Evolutionary conservation across 1,284 basidiomycete genomes (phyloP), one percentile per base, ranked within the genome.

Genomic region (Inonotus obliquus): DNA sequence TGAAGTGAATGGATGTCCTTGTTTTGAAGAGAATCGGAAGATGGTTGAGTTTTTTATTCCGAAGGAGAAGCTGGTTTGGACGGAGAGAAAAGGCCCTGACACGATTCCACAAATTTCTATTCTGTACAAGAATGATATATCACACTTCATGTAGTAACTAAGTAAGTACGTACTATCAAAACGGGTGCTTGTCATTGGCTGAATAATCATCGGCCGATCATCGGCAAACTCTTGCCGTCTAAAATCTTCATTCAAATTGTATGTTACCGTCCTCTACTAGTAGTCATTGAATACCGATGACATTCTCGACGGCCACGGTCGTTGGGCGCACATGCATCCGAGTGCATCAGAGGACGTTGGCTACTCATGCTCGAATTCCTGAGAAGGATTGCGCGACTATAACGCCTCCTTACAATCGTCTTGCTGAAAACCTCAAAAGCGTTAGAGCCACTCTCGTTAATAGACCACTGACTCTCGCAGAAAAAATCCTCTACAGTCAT

Each of bases 401-500:
- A 68, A 94, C 88, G 10, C 97, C 97, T 29, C 95, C 96, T 21
- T 99, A 99, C 77, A 69, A 82, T 7, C 77, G 79, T 62, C 81
- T 99, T 53, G 80, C 94, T 55, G 73, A 84, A 67, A 96, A 91
- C 54, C 85, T 98, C 61, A 79, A 83, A 55, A 77, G 76, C 58
- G 92, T 96, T 59, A 86, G 91, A 61, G 73, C 80, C 56, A 76
- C 92, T 56, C 80, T 98, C 68, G 80, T 81, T 64, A 74, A 77
- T 65, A 78, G 86, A 60, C 91, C 92, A 19, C 78, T 99, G 63
- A 96, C 96, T 1, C 81, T 99, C 17, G 91, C 96, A 27, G 97
- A 99, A 77, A 99, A 99, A 82, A 97, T 99, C 55, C 81, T 99
- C 51, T 99, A 98, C 76, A 89, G 94, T 68, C 97, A 99, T 76